Conservation (phyloP, 2,329 filamentous ascomycete genomes). For the Hirsutella rhossiliensis region DNA sequence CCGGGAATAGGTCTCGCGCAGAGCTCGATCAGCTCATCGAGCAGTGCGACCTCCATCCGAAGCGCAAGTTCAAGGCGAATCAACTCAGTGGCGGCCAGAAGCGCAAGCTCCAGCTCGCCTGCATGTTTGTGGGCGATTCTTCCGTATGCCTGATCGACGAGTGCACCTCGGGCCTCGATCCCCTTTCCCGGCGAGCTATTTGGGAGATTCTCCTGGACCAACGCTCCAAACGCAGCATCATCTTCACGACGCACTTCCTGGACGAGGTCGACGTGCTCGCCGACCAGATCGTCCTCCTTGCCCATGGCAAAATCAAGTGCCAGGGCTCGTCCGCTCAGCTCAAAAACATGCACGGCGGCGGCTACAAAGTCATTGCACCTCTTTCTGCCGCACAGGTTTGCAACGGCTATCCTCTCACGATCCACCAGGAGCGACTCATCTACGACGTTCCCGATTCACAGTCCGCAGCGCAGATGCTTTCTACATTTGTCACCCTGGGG, state of each 20-base stretch:
- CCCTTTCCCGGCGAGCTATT: conserved; percentile 52
- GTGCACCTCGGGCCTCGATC: conserved; percentile 56
- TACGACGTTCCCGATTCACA: conserved; percentile 34
- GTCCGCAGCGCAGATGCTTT: conserved; percentile 8
- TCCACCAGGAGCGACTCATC: conserved; percentile 44
- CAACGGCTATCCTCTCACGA: conserved; percentile 25
- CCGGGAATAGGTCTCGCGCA: conserved; percentile 24
- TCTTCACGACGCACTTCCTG: conserved; percentile 59
- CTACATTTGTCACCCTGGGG: conserved; percentile 37
- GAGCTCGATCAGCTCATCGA: conserved; percentile 38
- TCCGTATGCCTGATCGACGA: conserved; percentile 59
- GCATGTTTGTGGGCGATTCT: conserved; percentile 59
- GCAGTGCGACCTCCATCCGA: conserved; percentile 48
- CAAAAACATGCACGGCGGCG: conserved; percentile 49
- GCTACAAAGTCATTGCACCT: conserved; percentile 43
- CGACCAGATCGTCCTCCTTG: conserved; percentile 55
- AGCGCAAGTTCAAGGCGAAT: conserved; percentile 39
- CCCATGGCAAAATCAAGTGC: conserved; percentile 48
- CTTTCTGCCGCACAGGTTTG: conserved; percentile 9
- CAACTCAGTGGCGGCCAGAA: conserved; percentile 59
- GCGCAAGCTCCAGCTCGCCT: conserved; percentile 56
- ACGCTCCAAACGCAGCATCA: conserved; percentile 47
- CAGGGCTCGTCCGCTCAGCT: conserved; percentile 52
- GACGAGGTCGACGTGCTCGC: conserved; percentile 59
- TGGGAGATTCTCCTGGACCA: conserved; percentile 59